These are phyloP conservation scores for Xylaria nigripes DNA, from an alignment of 495 filamentous ascomycete species.

Conservation along the genomic window DNA sequence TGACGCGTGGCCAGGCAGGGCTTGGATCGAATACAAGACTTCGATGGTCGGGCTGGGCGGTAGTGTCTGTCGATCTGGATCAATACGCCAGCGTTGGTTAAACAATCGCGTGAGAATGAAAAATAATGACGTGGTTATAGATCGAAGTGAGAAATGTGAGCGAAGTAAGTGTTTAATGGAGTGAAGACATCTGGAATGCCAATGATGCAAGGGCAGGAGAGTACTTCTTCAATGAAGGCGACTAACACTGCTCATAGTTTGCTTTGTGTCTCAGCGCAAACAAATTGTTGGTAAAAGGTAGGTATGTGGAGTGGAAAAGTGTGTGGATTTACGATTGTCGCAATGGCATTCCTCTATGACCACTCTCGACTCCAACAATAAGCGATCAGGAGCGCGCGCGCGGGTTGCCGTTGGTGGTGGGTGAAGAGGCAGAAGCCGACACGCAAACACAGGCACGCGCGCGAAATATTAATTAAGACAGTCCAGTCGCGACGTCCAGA, in stretches of 20 bases:
- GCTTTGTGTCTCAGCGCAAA: conserved; percentile 1
- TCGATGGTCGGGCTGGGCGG: conserved; percentile 2
- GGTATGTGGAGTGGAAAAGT: conserved; percentile 2
- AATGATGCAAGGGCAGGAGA: conserved; percentile 25
- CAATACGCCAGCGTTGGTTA: not conserved
- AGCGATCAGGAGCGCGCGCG: not conserved
- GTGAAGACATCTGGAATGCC: conserved; percentile 23
- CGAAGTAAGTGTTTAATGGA: conserved; percentile 17
- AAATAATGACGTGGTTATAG: not conserved
- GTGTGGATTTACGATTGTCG: not conserved
- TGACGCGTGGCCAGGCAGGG: conserved; percentile 2
- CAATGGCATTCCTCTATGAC: conserved; percentile 3
- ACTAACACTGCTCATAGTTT: conserved; percentile 7
- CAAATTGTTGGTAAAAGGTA: not conserved
- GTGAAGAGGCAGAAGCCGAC: not conserved
- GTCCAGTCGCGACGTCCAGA: not conserved
- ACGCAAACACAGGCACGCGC: conserved; percentile 1
- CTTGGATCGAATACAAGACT: conserved; percentile 10
- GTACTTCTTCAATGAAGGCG: conserved; percentile 21
- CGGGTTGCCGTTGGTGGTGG: not conserved
- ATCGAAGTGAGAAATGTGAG: conserved; percentile 18
- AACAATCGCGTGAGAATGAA: conserved; percentile 3
- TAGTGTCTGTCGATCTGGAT: conserved; percentile 1
- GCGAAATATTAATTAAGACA: conserved; percentile 1
- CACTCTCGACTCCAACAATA: not conserved